Base-by-base conservation (phyloP, 257 asterid species). In the Ophiorrhiza pumila region DNA sequence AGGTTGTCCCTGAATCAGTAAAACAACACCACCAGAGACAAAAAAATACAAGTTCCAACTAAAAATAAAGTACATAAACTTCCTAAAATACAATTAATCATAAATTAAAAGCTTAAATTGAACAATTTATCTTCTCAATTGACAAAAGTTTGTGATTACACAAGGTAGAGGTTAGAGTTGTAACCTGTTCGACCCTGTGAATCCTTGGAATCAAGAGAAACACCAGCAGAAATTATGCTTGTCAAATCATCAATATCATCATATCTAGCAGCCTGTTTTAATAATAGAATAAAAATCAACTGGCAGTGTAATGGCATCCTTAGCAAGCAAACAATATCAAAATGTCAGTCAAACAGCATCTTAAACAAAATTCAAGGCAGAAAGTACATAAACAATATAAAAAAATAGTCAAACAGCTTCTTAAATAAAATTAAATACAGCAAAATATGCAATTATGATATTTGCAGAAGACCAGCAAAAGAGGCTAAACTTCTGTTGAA, bases 151-250 rank as follows among this genome's bases (percentile, higher is more conserved):
- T 25, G 70, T 59, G 25, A 59, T 17, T 1, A 71, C 45, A 17
- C 15, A 42, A 49, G 53, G 1, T 13, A 59, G 52, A 55, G 41
- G 12, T 27, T 1, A 50, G 69, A 70, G 18, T 37, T 72, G 59
- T 56, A 72, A 91, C 97, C 96, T 85, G 96, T 89, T 63, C 92
- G 87, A 68, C 96, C 97, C 79, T 87, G 90, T 13, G 91, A 82
- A 81, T 91, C 97, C 85, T 83, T 89, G 22, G 94, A 84, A 83
- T 87, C 80, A 53, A 91, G 78, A 69, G 96, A 77, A 75, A 88
- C 82, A 29, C 97, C 96, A 63, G 78, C 41, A 52, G 94, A 80
- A 64, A 84, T 87, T 73, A 91, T 73, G 81, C 82, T 81, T 73
- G 7, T 77, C 73, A 91, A 70, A 78, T 87, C 94, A 31, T 91